Evolutionary conservation across 1,284 basidiomycete genomes (phyloP).

Genomic region (Apiotrichum siamense): DNA sequence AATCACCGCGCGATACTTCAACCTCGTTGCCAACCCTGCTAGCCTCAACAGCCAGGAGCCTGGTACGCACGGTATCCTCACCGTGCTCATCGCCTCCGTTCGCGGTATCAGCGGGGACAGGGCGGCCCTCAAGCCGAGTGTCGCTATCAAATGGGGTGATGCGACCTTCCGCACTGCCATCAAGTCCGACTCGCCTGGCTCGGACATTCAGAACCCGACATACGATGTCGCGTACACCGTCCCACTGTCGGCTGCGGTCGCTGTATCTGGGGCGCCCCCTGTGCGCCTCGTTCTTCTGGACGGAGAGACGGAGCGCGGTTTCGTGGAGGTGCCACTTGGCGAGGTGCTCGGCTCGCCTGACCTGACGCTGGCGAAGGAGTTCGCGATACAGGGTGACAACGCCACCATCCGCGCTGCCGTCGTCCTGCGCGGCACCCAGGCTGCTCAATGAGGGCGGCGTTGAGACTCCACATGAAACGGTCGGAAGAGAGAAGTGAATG

Average conservation of each 20-base stretch:
- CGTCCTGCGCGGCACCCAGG: constrained; percentile 5
- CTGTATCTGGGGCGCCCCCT: constrained; percentile 2
- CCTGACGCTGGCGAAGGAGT: constrained; percentile 3
- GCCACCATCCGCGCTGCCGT: constrained; percentile 7
- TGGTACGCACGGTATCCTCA: constrained; percentile 9
- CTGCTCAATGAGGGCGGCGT: not conserved
- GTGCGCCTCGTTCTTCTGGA: constrained; percentile 9
- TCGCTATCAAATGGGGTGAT: constrained; percentile 13
- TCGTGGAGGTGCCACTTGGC: constrained; percentile 6
- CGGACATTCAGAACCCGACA: constrained; percentile 13
- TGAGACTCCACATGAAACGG: too few species aligned
- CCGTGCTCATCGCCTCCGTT: constrained; percentile 8
- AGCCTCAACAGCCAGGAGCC: constrained; percentile 8
- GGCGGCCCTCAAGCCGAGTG: constrained; percentile 10
- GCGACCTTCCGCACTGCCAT: constrained; percentile 7
- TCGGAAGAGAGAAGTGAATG: too few species aligned
- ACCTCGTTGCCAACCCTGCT: constrained; percentile 7
- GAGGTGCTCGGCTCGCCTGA: constrained; percentile 5
- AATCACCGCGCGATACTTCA: constrained; percentile 6
- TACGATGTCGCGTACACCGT: constrained; percentile 8
- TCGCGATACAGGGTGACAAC: constrained; percentile 1
- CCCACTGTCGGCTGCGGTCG: constrained; percentile 4
- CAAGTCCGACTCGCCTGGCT: constrained; percentile 11
- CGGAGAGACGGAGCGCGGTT: constrained; percentile 8
- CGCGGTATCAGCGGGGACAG: constrained; percentile 6